Conservation (phyloP, 768 basidiomycete species). For the Filobasidium wieringae region DNA sequence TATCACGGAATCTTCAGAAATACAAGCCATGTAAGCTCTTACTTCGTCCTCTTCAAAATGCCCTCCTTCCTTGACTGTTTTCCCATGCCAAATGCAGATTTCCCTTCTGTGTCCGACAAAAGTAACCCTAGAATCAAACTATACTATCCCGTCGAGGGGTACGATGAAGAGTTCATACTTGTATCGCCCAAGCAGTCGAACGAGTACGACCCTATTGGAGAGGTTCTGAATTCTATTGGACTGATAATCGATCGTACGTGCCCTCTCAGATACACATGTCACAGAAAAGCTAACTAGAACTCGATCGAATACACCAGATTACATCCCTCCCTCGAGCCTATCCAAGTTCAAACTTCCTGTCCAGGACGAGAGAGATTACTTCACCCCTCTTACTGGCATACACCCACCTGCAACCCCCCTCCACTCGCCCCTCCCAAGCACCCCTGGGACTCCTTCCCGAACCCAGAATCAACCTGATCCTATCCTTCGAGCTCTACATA, state of each 20-base stretch:
- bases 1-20: slow-evolving; percentile 11
- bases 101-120: too few species aligned
- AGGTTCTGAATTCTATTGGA: slow-evolving; percentile 23
- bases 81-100: too few species aligned
- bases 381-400: not conserved
- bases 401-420: slow-evolving; percentile 9
- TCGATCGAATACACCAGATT: too few species aligned
- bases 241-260: slow-evolving; percentile 30
- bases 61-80: too few species aligned
- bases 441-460: slow-evolving; percentile 3
- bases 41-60: too few species aligned
- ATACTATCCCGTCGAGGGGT: slow-evolving; percentile 31
- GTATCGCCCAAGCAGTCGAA: slow-evolving; percentile 6
- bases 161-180: slow-evolving; percentile 19
- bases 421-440: slow-evolving; percentile 17
- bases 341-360: not conserved
- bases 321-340: slow-evolving; percentile 16
- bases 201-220: slow-evolving; percentile 32
- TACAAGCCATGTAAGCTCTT: slow-evolving; percentile 32
- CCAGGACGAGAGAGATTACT: too few species aligned
- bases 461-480: slow-evolving; percentile 13
- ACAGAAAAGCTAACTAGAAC: slow-evolving; percentile 18
- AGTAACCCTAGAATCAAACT: slow-evolving; percentile 27
- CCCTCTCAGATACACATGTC: slow-evolving; percentile 27
- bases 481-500: slow-evolving; percentile 28